Evolutionary conservation across 2,329 filamentous ascomycete genomes (phyloP), one percentile per base, ranked within the genome.

Genomic region (Neopestalotiopsis sp.): DNA sequence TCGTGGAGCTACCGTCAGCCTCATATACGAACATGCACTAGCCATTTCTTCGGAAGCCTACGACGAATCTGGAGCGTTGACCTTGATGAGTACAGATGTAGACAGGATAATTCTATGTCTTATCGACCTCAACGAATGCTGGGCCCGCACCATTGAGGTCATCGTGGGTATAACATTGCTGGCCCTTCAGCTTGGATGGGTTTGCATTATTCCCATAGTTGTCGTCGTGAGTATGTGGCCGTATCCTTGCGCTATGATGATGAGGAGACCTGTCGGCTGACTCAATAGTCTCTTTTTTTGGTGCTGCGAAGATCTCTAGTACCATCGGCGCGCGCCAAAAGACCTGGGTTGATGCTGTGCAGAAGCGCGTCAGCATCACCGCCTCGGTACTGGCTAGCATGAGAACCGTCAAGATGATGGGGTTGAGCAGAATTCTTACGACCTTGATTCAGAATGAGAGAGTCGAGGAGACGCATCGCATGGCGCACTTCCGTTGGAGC

Each of bases 81-180:
- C 84, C 0, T 76, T 86, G 3, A 86, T 86, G 84, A 84, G 70
- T 67, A 79, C 83, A 3, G 84, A 86, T 62, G 76, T 85, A 13
- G 84, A 85, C 68, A 77, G 80, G 6, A 79, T 85, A 2, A 73
- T 78, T 1, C 49, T 72, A 0, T 83, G 81, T 0, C 73, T 79
- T 4, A 67, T 72, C 4, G 71, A 69, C 1, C 68, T 83, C 42
- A 84, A 85, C 60, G 80, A 84, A 32, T 68, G 80, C 4, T 84
- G 82, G 83, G 80, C 78, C 0, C 79, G 74, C 49, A 65, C 77
- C 0, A 69, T 85, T 1, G 81, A 87, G 70, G 79, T 84, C 4
- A 80, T 73, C 4, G 67, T 88, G 1, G 82, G 81, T 0, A 81
- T 81, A 59, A 88, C 80, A 73, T 77, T 88, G 0, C 76, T 89